A percentile compares a stretch with the other conserved stretches of the same genome.
Evolutionary conservation across 1,139 yeast genomes (phyloP).

Genomic region (Nakaseomyces sp.): DNA sequence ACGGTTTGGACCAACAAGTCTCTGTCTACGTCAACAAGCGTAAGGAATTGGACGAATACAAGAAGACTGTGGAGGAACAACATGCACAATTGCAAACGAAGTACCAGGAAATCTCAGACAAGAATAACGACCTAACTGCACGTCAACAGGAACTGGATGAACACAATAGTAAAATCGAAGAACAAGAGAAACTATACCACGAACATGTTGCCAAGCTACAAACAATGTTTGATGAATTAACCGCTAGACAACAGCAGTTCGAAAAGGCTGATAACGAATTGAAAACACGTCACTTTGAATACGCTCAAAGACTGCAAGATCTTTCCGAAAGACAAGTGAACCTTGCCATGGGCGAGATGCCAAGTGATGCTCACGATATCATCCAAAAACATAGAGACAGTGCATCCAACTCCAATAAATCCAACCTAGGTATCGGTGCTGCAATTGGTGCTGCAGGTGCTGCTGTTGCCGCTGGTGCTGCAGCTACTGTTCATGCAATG

Average conservation of each 20-base stretch:
- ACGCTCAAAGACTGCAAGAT: constrained; percentile 34
- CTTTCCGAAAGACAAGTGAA: constrained; percentile 33
- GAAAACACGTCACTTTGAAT: constrained; percentile 33
- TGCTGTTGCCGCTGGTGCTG: constrained; percentile 21
- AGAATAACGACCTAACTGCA: constrained; percentile 20
- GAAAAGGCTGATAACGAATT: constrained; percentile 34
- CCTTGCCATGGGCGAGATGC: constrained; percentile 28
- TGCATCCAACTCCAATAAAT: not conserved
- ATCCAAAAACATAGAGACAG: constrained; percentile 21
- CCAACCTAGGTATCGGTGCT: constrained; percentile 19
- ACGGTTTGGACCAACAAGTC: constrained; percentile 32
- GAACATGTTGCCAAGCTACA: constrained; percentile 33
- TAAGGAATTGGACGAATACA: constrained; percentile 35
- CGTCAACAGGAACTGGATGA: constrained; percentile 32
- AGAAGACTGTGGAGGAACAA: constrained; percentile 31
- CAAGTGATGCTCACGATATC: constrained; percentile 31
- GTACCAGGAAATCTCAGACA: constrained; percentile 25
- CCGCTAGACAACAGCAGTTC: constrained; percentile 31
- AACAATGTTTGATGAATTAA: constrained; percentile 30
- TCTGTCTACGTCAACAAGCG: constrained; percentile 25
- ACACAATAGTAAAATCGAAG: constrained; percentile 27
- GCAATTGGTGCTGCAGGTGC: constrained; percentile 16
- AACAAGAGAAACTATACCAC: constrained; percentile 32
- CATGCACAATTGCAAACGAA: constrained; percentile 35
- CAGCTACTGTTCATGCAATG: constrained; percentile 21